A percentile compares a stretch with the other conserved stretches of the same genome.
These are phyloP conservation scores for Debaryomyces fabryi DNA, from an alignment of 1,139 yeast genomes.

Conservation along the genomic window DNA sequence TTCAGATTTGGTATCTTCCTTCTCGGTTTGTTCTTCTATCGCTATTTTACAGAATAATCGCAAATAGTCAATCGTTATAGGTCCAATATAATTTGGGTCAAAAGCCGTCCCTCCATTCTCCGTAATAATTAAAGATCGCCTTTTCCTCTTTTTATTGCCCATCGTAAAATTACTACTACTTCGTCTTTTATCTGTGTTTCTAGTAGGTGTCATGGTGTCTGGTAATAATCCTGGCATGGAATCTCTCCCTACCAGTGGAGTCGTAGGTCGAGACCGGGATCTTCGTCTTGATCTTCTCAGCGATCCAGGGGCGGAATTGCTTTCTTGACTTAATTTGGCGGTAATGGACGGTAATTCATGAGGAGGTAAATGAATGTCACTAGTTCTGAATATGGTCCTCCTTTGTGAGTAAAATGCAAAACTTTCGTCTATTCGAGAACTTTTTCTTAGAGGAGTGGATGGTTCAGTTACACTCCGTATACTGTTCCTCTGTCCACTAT, in stretches of 20 bases:
- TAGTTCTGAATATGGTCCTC: slow-evolving; percentile 2
- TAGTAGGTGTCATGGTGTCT: slow-evolving; percentile 14
- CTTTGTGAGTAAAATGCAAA: slow-evolving; percentile 2
- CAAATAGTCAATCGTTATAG: slow-evolving; percentile 43
- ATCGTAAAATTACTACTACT: slow-evolving; percentile 15
- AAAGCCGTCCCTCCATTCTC: slow-evolving; percentile 27
- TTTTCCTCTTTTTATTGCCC: slow-evolving; percentile 22
- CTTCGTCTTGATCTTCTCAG: slow-evolving; percentile 13
- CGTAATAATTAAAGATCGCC: slow-evolving; percentile 35
- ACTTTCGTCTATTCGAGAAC: slow-evolving; percentile 3
- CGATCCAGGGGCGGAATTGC: slow-evolving; percentile 12
- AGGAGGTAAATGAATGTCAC: slow-evolving; percentile 28
- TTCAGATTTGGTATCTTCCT: slow-evolving; percentile 5
- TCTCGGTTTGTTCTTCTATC: slow-evolving; percentile 24
- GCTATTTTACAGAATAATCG: slow-evolving; percentile 39
- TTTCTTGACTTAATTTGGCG: slow-evolving; percentile 20
- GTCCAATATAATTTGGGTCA: slow-evolving; percentile 40
- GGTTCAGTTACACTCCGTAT: slow-evolving; percentile 27
- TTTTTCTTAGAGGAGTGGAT: slow-evolving; percentile 29
- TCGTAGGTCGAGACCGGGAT: slow-evolving; percentile 14
- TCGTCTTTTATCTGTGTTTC: slow-evolving; percentile 13
- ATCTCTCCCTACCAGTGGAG: slow-evolving; percentile 11
- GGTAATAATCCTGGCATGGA: background rate
- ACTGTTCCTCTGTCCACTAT: background rate
- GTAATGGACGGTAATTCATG: slow-evolving; percentile 29